Conservation (phyloP, 2,329 filamentous ascomycete genomes). For the Huntiella bhutanensis region DNA sequence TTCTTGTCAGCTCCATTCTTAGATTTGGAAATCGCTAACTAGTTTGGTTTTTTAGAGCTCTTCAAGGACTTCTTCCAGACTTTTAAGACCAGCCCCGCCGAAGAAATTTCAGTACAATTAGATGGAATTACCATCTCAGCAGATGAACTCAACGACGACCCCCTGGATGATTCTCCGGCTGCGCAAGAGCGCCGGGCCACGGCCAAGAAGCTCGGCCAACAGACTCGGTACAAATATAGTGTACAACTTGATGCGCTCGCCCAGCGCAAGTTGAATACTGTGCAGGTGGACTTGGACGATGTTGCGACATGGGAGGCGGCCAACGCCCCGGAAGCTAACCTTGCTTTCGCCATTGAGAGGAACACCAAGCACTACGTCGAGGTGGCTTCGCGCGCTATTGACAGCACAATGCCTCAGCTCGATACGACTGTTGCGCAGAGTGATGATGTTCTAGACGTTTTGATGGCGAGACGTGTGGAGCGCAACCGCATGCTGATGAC, state of each 20-base stretch:
- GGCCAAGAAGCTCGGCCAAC: constrained; percentile 28
- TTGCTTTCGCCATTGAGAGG: constrained; percentile 68
- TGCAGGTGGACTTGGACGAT: constrained; percentile 81
- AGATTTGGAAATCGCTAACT: constrained; percentile 15
- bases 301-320: constrained; percentile 61
- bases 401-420: constrained; percentile 66
- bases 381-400: constrained; percentile 70
- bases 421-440: constrained; percentile 71
- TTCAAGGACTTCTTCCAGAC: constrained; percentile 75
- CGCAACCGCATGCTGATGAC: constrained; percentile 62
- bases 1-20: not conserved
- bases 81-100: constrained; percentile 65
- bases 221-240: constrained; percentile 71
- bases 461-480: constrained; percentile 78
- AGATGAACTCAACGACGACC: constrained; percentile 72
- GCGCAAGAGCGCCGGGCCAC: constrained; percentile 26
- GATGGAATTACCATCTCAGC: constrained; percentile 73
- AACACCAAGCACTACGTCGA: constrained; percentile 96
- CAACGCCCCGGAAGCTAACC: constrained; percentile 45
- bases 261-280: constrained; percentile 56
- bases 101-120: constrained; percentile 61
- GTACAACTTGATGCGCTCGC: constrained; percentile 72
- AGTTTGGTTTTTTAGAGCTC: constrained; percentile 33
- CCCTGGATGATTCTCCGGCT: constrained; percentile 67
- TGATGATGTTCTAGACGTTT: constrained; percentile 88